Base-by-base conservation (phyloP, 2,329 filamentous ascomycete species). In the Aphanoascus verrucosus region DNA sequence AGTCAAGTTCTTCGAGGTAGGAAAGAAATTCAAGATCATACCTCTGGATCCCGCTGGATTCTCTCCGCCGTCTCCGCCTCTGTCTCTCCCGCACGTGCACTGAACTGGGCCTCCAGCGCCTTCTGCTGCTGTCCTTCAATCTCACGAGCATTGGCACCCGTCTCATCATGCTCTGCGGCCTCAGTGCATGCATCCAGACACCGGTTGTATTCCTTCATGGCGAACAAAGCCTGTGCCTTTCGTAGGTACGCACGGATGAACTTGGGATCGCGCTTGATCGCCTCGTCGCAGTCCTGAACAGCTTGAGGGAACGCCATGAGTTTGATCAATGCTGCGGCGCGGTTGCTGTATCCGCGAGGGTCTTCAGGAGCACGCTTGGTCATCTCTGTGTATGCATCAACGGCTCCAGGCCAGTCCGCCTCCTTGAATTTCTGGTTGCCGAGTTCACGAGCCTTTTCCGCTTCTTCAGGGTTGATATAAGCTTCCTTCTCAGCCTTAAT, bases 401-500 rank as follows among this genome's bases (percentile, higher is more conserved):
- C 90, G 8, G 93, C 93, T 51, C 81, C 93, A 9, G 93, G 91
- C 86, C 90, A 97, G 72, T 98, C 90, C 32, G 81, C 84, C 64
- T 89, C 88, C 78, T 97, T 97, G 80, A 98, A 98, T 73, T 94
- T 94, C 71, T 87, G 82, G 73, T 96, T 96, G 43, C 93, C 93
- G 56, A 94, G 83, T 69, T 95, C 88, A 61, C 93, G 89, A 12
- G 93, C 90, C 76, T 95, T 87, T 66, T 98, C 93, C 19, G 93
- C 93, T 76, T 96, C 91, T 62, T 76, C 85, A 0, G 93, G 88
- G 72, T 93, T 86, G 62, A 98, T 75, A 72, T 97, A 97, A 2
- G 90, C 82, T 58, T 83, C 72, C 70, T 81, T 87, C 57, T 87
- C 85, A 19, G 78, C 74, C 59, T 86, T 87, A 58, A 80, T 81